Evolutionary conservation across 106 monocot species (phyloP), one percentile per base, ranked within the genome.

Genomic region (Allium sativum): DNA sequence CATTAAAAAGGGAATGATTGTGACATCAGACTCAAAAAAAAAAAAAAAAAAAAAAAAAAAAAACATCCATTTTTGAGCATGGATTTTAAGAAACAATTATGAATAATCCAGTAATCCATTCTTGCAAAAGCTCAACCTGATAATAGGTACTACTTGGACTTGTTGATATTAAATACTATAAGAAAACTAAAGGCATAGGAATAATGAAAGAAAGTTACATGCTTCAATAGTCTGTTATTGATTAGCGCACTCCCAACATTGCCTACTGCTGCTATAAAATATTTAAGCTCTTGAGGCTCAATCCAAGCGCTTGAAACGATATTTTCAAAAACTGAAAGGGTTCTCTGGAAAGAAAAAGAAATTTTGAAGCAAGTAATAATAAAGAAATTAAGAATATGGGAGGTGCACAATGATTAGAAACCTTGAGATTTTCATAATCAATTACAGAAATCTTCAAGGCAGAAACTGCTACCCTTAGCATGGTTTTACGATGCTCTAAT

Each of bases 291-390:
- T 21, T 74, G 59, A 45, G 74, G 62, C 46, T 78, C 47, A 17
- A 85, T 73, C 89, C 81, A 85, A 47, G 70, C 61, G 63, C 76
- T 79, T 74, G 73, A 73, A 65, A 89, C 62, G 41, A 78, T 56
- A 61, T 68, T 55, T 42, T 69, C 54, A 10, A 85, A 71, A 18
- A 18, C 53, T 16, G 45, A 68, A 16, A 73, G 19, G 72, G 66
- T 76, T 45, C 68, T 74, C 89, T 89, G 89, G 18, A 78, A 65
- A 44, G 64, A 53, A 21, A 52, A 68, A 57, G 59, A 42, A 68
- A 62, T 12, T 54, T 55, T 16, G 41, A 51, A 10, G 50, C 22
- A 61, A 74, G 17, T 18, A 54, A 41, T 15, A 7, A 45, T 16
- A 45, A 22, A 6, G 8, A 9, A 42, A 22, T 51, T 2, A 12